These are phyloP conservation scores for Dunaliella sp. DNA, from an alignment of 139 green algal species.

Conservation along the genomic window DNA sequence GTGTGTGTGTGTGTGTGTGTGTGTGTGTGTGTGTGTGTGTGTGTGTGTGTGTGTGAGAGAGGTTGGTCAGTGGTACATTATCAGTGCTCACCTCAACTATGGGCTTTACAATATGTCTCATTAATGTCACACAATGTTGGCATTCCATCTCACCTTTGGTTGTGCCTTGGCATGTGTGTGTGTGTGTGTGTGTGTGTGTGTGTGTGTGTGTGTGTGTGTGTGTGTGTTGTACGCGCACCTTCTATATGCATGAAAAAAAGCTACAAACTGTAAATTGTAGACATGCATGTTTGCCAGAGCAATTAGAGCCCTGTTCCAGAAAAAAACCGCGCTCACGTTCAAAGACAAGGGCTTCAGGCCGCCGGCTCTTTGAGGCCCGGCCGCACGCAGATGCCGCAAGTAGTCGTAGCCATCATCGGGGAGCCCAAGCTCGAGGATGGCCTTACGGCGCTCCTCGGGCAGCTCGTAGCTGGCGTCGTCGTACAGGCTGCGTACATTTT, in stretches of 20 bases:
- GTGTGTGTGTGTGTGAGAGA: conserved; percentile 3
- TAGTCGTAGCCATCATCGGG: conserved; percentile 98
- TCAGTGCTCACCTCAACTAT: not conserved
- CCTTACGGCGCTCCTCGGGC: conserved; percentile 53
- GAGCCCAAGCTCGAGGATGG: conserved; percentile 81
- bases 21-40: conserved; percentile 7
- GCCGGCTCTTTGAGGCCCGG: conserved; percentile 23
- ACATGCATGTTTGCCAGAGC: not conserved
- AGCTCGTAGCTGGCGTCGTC: conserved; percentile 17
- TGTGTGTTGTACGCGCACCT: not conserved
- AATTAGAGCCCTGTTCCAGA: no score
- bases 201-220: not conserved
- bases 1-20: conserved; percentile 8
- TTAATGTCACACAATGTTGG: not conserved
- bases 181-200: conserved; percentile 2
- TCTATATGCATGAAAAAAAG: not conserved
- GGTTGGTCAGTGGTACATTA: no score
- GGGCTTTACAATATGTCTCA: not conserved
- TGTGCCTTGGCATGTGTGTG: not conserved
- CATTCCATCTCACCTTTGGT: not conserved
- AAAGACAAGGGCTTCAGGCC: not conserved
- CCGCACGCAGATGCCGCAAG: conserved; percentile 72
- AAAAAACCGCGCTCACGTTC: not conserved
- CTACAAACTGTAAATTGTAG: not conserved
- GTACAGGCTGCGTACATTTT: conserved; percentile 1